A percentile compares a stretch with the other conserved stretches of the same genome.
Conservation (phyloP, 208 protist genomes). For the Angomonas deanei region DNA sequence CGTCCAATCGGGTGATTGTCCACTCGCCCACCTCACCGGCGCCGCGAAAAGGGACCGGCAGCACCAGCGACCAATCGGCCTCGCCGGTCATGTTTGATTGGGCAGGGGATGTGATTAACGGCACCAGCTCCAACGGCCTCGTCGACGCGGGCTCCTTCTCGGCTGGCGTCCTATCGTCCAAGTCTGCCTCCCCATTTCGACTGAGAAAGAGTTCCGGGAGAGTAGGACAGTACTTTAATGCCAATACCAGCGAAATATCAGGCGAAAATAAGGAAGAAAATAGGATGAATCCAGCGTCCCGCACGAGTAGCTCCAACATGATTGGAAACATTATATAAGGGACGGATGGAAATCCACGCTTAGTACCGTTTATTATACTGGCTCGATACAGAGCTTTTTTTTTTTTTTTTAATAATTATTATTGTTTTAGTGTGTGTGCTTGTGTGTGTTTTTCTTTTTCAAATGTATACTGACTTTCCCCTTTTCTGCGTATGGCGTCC, state of each 20-base stretch:
- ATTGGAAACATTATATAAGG: too few relatives aligned
- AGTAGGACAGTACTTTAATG: too few relatives aligned
- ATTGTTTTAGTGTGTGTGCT: background rate
- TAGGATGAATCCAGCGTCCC: too few relatives aligned
- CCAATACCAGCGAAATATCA: too few relatives aligned
- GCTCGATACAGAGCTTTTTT: background rate
- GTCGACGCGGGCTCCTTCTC: background rate
- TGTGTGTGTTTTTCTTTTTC: background rate
- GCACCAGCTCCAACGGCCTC: background rate
- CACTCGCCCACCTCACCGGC: background rate
- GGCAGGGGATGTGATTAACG: background rate
- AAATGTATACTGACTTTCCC: too few relatives aligned
- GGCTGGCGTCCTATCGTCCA: background rate
- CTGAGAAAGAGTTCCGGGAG: background rate
- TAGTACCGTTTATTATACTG: background rate
- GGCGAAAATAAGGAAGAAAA: too few relatives aligned
- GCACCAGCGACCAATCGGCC: background rate
- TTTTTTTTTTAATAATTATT: background rate
- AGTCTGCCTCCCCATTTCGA: background rate
- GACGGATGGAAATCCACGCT: too few relatives aligned
- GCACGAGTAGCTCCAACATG: too few relatives aligned
- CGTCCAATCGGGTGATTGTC: background rate
- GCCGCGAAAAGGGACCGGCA: background rate
- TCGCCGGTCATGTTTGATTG: constrained; percentile 2
- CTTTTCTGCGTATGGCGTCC: too few relatives aligned